A percentile compares a stretch with the other conserved stretches of the same genome.
phyloP scores from a whole-genome alignment of 169 alveolate genomes.

The Cryptosporidium andersoni region DNA sequence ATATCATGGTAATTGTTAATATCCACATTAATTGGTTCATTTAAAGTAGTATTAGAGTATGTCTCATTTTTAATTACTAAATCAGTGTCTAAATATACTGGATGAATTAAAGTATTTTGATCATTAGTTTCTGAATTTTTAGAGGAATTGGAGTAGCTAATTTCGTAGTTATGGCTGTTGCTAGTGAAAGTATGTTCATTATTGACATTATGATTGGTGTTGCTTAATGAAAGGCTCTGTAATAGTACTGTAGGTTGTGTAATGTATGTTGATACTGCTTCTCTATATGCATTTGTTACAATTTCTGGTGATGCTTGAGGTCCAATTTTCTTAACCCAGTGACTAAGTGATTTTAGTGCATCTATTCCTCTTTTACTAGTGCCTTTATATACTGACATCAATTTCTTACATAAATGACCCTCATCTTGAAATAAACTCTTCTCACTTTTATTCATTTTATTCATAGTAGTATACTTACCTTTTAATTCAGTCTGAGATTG shows the following conservation, averaged over 20 bases:
- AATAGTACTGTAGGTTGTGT: constrained; percentile 17
- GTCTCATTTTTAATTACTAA: background rate
- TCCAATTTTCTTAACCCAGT: constrained; percentile 59
- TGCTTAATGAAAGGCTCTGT: background rate
- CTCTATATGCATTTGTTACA: constrained; percentile 68
- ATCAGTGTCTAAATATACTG: constrained; percentile 8
- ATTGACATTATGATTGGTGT: background rate
- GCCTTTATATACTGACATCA: background rate
- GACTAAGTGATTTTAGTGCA: constrained; percentile 41
- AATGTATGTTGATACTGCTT: constrained; percentile 66
- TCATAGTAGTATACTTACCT: constrained; percentile 12
- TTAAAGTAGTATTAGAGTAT: too few relatives aligned
- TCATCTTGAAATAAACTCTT: background rate
- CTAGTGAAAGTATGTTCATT: background rate
- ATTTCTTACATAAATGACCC: background rate
- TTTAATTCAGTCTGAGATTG: constrained; percentile 61
- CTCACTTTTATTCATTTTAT: background rate
- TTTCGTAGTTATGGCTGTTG: too few relatives aligned
- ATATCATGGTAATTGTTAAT: too few relatives aligned
- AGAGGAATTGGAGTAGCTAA: background rate
- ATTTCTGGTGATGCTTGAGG: constrained; percentile 53
- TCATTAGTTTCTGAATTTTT: background rate
- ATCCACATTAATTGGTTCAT: too few relatives aligned
- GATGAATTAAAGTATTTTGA: background rate
- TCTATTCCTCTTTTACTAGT: too few relatives aligned